Conservation (phyloP, 2,329 filamentous ascomycete species). For the Escovopsis sp. region DNA sequence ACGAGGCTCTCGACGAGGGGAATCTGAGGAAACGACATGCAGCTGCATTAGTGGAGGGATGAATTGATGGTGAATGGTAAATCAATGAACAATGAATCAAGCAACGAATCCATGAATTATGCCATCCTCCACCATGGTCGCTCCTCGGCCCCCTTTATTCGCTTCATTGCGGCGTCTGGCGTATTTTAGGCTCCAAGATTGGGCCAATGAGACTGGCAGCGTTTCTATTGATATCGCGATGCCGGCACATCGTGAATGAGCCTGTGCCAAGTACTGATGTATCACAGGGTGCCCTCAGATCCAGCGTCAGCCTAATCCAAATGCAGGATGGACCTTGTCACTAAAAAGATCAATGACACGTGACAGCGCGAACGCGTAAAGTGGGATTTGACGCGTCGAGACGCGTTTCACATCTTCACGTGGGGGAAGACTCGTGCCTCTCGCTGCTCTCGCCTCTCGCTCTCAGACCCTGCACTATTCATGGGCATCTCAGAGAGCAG, state of each 20-base stretch:
- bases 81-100: too few relatives aligned
- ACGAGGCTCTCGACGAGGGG: slow-evolving; percentile 5
- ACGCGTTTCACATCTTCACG: slow-evolving; percentile 6
- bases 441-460: background rate
- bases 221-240: too few relatives aligned
- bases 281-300: too few relatives aligned
- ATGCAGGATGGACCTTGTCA: too few relatives aligned
- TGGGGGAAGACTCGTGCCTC: slow-evolving; percentile 6
- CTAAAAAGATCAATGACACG: slow-evolving; percentile 1
- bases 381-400: slow-evolving; percentile 7
- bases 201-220: too few relatives aligned
- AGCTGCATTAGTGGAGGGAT: slow-evolving; percentile 2
- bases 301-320: too few relatives aligned
- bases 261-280: too few relatives aligned
- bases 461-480: background rate
- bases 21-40: slow-evolving; percentile 14
- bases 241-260: too few relatives aligned
- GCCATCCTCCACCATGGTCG: too few relatives aligned
- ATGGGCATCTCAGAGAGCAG: background rate
- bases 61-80: background rate
- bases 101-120: too few relatives aligned
- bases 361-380: slow-evolving; percentile 10
- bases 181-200: background rate
- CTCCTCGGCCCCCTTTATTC: too few relatives aligned
- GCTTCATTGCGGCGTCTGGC: too few relatives aligned